Evolutionary conservation across 2,329 filamentous ascomycete genomes (phyloP), one percentile per base, ranked within the genome.

Genomic region (Fusarium sororula): DNA sequence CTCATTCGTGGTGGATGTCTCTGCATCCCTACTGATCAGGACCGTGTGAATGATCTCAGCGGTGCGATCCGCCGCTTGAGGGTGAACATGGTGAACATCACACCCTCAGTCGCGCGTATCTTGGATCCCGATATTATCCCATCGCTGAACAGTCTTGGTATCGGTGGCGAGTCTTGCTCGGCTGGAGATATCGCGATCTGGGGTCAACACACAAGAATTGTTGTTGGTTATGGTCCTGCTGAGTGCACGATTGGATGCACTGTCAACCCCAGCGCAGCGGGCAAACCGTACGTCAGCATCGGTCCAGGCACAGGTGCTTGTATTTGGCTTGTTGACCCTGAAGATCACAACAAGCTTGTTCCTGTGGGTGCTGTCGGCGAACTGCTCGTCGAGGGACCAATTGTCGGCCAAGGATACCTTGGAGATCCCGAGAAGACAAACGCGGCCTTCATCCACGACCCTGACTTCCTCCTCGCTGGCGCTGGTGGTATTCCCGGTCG

Each of bases 371-470:
- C 83, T 5, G 82, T 88, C 3, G 88, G 88, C 11, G 87, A 89
- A 76, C 80, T 89, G n/a, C 79, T 88, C 7, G 81, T 90, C 20
- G 87, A 88, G 69, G 89, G 89, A 0, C 89, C 89, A 3, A 86
- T 89, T n/a, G 88, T 93, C 6, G 90, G 89, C 15, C 83, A 88
- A 39, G 90, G 90, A 32, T 93, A 93, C 67, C 81, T 91, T 28
- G 87, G 87, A 57, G 87, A 91, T 63, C 83, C 84, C 0, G 84
- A 85, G 45, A 90, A 90, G 80, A 92, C 90, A 0, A 84, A 84
- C 6, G 85, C 85, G 30, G 86, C 85, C 1, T 93, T 92, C 68
- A 87, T 92, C 51, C 81, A 84, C 15, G 83, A 89, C 60, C 89
- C 88, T 1, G 79, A 78, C 1, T 92, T 89, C 87, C 82, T 88